Base-by-base conservation (phyloP, 2,329 filamentous ascomycete genomes). In the Escovopsis sp. region DNA sequence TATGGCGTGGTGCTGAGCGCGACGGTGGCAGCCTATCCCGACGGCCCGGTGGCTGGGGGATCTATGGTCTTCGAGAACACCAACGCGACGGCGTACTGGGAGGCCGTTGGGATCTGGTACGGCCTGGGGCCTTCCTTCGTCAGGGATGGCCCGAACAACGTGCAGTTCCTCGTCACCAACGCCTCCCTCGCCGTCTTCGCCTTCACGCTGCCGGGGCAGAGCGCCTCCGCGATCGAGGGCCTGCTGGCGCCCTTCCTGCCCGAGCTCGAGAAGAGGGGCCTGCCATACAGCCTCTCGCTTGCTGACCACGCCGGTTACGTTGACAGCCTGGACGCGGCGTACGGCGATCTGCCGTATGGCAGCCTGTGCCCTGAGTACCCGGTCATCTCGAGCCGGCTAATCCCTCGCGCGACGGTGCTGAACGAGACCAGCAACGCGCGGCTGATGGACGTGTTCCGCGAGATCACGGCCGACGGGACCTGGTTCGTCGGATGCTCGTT, bases 1-100 rank as follows among this genome's bases (percentile, higher is more conserved):
- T 47, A 45, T 34, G 46, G 41, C 8, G 46, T 40, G 23, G 43
- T 47, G 11, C n/a, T 41, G 6, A 39, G 41, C n/a, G 37, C 46
- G 30, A 45, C 39, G 11, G 28, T 42, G 37, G 36, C 38, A n/a
- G 36, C 41, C 4, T 43, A 44, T 33, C 33, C 46, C 12, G 41
- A 43, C 26, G 5, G 34, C 19, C 12, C 11, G 12, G 23, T 28
- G 9, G 33, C 41, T 26, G 43, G 23, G 8, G 28, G 28, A 32
- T 32, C 11, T 4, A 6, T 32, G 28, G 28, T 11, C 11, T 11
- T 32, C 11, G 4, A 32, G 28, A 11, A 9, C 8, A 9, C 8
- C 8, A 11, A 32, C 8, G 8, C 10, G 3, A 15, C 34, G 34
- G 34, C 34, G 10, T 36, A 12, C 34, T 15, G 10, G 34, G 19